Conservation (phyloP, 768 basidiomycete species). For the Cystofilobasidium ferigula region DNA sequence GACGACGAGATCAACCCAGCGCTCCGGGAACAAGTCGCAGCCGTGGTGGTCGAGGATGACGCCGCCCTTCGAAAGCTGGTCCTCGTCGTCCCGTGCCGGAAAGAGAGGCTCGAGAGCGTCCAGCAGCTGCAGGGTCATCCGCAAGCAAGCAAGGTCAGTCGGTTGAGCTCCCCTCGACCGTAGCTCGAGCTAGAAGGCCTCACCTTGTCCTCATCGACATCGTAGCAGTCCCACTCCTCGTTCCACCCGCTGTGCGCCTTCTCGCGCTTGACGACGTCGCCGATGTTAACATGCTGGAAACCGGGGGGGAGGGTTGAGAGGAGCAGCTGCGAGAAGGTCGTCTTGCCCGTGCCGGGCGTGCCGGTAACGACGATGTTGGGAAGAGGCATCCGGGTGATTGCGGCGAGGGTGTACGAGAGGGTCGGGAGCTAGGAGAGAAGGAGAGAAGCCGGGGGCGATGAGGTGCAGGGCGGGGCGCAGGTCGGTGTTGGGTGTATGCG, state of each 20-base stretch:
- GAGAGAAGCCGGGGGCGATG: no score
- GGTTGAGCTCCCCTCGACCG: not conserved
- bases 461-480: no score
- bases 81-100: conserved; percentile 11
- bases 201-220: conserved; percentile 93
- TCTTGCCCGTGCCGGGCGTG: conserved; percentile 68
- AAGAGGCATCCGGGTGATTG: conserved; percentile 25
- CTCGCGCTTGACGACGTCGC: conserved; percentile 76
- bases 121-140: conserved; percentile 49
- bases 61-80: conserved; percentile 46
- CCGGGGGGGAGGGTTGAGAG: conserved; percentile 40
- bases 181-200: conserved; percentile 27
- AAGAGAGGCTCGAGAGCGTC: conserved; percentile 65
- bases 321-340: conserved; percentile 80
- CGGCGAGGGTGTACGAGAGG: no score
- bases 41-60: conserved; percentile 91
- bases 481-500: no score
- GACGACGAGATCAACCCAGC: conserved; percentile 91
- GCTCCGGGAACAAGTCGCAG: conserved; percentile 84
- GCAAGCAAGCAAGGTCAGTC: not conserved
- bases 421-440: no score
- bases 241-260: conserved; percentile 74
- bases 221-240: conserved; percentile 88
- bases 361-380: conserved; percentile 40
- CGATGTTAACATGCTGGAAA: conserved; percentile 67